Evolutionary conservation across 306 rosid genomes (phyloP), one percentile per base, ranked within the genome.

Genomic region (Quercus suber): DNA sequence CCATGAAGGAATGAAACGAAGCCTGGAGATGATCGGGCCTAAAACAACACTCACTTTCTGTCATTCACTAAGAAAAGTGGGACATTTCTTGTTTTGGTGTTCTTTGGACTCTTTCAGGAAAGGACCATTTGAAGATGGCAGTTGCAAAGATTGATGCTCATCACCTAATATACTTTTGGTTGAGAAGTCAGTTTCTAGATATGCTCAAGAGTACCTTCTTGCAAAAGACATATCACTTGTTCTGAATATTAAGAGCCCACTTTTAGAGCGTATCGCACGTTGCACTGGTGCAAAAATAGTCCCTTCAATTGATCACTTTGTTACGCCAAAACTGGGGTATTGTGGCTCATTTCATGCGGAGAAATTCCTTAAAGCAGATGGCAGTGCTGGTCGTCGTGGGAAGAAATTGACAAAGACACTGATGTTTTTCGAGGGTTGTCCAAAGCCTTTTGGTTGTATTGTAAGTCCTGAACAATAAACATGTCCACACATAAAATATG

Each of bases 61-160:
- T 72, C 53, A 13, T 60, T 69, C 51, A 61, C 71, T 41, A 65
- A 63, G 72, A n/a, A n/a, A n/a, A 69, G 75, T 13, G 7, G 74
- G 61, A 21, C 25, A 33, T 56, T 69, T 75, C 73, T 64, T 68
- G 76, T 67, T 86, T 78, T 86, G 70, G 19, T 81, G 53, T 67
- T 55, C 78, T 69, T 76, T 73, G 76, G 55, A 65, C 73, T 76
- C 78, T 75, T 69, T 61, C 75, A 92, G 97, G 97, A 92, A 85
- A 92, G 97, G 97, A 92, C 86, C 96, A 90, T 85, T 85, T 92
- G 85, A 92, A 89, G 88, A 92, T 92, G 97, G 96, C 97, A 65
- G 96, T 92, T 76, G 90, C 96, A 45, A 92, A 87, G 89, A 92
- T 92, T 58, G 96, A 82, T 77, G 85, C 91, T 73, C 94, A 92